Conservation (phyloP, 176 grass and related monocot species). For the Coix lacrymajobi region DNA sequence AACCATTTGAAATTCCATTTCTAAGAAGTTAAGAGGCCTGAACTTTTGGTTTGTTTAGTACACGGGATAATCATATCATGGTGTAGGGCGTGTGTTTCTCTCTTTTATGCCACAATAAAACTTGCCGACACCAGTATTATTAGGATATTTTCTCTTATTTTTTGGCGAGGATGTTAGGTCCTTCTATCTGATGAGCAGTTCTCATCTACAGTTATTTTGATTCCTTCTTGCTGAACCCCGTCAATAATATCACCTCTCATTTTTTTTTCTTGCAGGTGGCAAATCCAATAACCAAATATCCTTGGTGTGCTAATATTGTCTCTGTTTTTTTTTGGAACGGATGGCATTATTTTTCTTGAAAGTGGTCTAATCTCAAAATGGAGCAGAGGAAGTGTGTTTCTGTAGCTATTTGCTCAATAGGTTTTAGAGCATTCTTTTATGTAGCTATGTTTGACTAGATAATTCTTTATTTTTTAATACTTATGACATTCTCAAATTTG, state of each 20-base stretch:
- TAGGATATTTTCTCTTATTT: background rate
- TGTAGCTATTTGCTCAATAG: background rate
- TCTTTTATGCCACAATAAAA: background rate
- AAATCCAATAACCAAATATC: constrained; percentile 99
- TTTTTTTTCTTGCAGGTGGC: constrained; percentile 65
- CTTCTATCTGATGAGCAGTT: background rate
- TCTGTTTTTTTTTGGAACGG: background rate
- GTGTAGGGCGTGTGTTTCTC: background rate
- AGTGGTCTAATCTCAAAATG: background rate
- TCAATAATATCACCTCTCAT: background rate
- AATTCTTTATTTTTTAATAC: background rate
- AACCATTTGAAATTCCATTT: background rate
- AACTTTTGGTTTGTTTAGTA: background rate
- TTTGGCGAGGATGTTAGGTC: background rate
- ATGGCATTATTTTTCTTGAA: background rate
- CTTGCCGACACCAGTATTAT: background rate
- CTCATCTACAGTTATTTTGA: background rate
- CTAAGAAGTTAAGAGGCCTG: background rate
- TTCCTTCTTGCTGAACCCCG: background rate
- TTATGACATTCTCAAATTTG: background rate
- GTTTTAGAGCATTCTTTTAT: background rate
- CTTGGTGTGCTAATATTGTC: constrained; percentile 30
- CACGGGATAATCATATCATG: background rate
- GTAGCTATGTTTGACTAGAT: background rate
- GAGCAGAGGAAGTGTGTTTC: background rate